These are phyloP conservation scores for Colletotrichum costaricense DNA, from an alignment of 2,329 filamentous ascomycete genomes.

Conservation along the genomic window DNA sequence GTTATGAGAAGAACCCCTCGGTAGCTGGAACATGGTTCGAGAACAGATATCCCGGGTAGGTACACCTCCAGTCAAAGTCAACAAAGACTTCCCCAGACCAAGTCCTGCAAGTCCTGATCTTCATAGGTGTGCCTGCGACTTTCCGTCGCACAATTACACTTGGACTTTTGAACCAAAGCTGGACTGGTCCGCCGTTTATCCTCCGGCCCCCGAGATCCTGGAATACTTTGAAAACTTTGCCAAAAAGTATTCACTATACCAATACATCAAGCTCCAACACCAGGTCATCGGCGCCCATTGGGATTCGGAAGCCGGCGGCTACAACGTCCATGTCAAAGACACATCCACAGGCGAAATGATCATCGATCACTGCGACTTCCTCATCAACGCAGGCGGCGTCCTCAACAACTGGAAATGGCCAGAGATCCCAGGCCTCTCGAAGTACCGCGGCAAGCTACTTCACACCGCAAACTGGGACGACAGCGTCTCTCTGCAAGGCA, in stretches of 20 bases:
- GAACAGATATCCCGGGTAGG: slow-evolving; percentile 56
- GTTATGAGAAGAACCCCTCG: slow-evolving; percentile 67
- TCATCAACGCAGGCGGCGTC: slow-evolving; percentile 59
- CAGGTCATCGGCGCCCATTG: slow-evolving; percentile 46
- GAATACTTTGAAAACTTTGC: slow-evolving; percentile 58
- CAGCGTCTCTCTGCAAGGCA: slow-evolving; percentile 48
- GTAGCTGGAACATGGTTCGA: slow-evolving; percentile 66
- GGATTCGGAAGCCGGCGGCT: slow-evolving; percentile 48
- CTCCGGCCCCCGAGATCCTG: slow-evolving; percentile 54
- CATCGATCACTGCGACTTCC: slow-evolving; percentile 56
- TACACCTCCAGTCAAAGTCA: neutral
- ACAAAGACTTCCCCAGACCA: too few species aligned
- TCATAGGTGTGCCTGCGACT: slow-evolving; percentile 57
- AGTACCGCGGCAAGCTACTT: slow-evolving; percentile 60
- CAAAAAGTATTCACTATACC: slow-evolving; percentile 49
- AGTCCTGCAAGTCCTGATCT: neutral
- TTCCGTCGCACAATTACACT: slow-evolving; percentile 63
- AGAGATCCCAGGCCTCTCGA: slow-evolving; percentile 55
- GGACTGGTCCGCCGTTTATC: slow-evolving; percentile 64
- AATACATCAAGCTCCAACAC: slow-evolving; percentile 44
- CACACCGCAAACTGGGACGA: slow-evolving; percentile 67
- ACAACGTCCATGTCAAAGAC: slow-evolving; percentile 48
- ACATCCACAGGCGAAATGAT: slow-evolving; percentile 42
- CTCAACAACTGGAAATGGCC: slow-evolving; percentile 67
- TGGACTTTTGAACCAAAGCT: slow-evolving; percentile 65